Evolutionary conservation across 768 basidiomycete species (phyloP), one percentile per base, ranked within the genome.

Genomic region (Mycena venus): DNA sequence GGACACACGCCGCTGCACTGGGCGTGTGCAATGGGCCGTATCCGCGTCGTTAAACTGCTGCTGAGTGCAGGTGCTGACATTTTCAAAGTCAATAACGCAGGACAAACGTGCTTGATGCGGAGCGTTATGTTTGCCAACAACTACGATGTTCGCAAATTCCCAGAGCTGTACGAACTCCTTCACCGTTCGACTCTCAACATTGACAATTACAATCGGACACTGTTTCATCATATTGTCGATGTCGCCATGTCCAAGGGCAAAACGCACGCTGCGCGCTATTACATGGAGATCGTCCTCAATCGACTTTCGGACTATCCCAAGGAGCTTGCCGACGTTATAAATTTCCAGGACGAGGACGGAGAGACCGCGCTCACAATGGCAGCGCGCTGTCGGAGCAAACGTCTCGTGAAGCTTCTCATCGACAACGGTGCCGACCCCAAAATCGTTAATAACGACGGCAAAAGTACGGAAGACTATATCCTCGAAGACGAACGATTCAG

Each of bases 71-170:
- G 97, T 23, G 98, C 98, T 17, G 97, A 99, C 81, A 96, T 98
- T 76, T 99, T 98, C 88, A 93, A 95, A 77, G 96, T 97, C 76
- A 99, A 99, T 86, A 95, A 94, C 80, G 91, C 96, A 14, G 98
- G 98, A 4, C 98, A 99, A 83, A 99, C 98, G 17, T 94, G 98
- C 1, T 86, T 99, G 51, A 99, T 99, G 98, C 95, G 98, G 19
- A 94, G 94, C 79, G 98, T 99, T 78, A 99, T 99, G 98, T 99
- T 99, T 83, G 96, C 96, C 61, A 99, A 99, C 84, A 99, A 99
- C 82, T 99, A 99, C 82, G 98, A 99, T 83, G 95, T 99, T 58
- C 95, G 98, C 77, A 99, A 99, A 83, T 99, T 99, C 79, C 96
- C 97, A 2, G 98, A 99, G 82, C 87, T 99, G 21, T 99, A 98